A percentile compares a stretch with the other conserved stretches of the same genome.
Conservation (phyloP, 2,329 filamentous ascomycete genomes). For the Apiospora hydei region DNA sequence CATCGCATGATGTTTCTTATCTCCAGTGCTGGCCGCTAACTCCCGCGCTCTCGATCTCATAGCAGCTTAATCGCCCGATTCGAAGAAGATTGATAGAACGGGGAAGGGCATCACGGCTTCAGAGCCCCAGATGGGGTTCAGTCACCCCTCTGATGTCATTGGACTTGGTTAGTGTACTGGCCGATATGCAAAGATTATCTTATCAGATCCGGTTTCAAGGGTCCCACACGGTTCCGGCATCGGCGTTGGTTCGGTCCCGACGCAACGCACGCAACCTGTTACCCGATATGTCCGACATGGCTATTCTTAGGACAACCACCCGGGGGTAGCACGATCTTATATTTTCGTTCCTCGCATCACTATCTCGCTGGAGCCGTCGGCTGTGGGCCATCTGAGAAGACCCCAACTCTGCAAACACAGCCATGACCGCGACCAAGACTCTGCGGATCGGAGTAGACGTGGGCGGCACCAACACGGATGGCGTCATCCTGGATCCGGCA, state of each 20-base stretch:
- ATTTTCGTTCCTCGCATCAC: not conserved
- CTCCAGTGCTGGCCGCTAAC: not conserved
- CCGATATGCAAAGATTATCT: not conserved
- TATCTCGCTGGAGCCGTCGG: not conserved
- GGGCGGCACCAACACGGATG: conserved; percentile 60
- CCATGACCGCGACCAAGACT: conserved; percentile 31
- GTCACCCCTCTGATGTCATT: not conserved
- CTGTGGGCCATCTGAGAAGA: not conserved
- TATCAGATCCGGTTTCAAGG: conserved; percentile 15
- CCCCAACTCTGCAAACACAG: conserved; percentile 15
- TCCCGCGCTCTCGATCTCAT: not conserved
- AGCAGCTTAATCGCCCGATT: not conserved
- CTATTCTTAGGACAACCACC: not conserved
- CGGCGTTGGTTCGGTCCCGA: conserved; percentile 1
- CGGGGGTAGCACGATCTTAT: not conserved
- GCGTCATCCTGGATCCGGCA: conserved; percentile 56
- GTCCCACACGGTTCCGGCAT: conserved; percentile 1
- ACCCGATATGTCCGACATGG: not conserved
- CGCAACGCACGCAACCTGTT: not conserved
- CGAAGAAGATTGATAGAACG: not conserved
- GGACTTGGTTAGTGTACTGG: not conserved
- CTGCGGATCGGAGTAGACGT: conserved; percentile 43
- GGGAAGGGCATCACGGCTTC: not conserved
- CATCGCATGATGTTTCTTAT: not conserved
- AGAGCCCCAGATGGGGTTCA: not conserved